Percentiles rank a stretch among this genome's conserved stretches.
Evolutionary conservation across 345 rosid genomes (phyloP).

Genomic region (Camelina hispida): DNA sequence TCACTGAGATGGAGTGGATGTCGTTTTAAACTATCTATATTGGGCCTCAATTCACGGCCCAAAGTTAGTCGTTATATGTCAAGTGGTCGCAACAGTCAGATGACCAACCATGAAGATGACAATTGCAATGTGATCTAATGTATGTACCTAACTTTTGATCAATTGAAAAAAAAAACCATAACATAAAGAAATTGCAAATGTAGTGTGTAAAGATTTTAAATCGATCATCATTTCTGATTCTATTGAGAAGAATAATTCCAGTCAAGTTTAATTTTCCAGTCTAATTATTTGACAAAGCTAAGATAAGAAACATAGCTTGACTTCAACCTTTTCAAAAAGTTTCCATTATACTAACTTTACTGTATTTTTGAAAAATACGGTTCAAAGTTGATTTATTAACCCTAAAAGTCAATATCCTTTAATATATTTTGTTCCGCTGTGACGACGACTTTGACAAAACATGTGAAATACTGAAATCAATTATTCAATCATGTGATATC

Average conservation of each 20-base stretch:
- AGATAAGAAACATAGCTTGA: background rate
- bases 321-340: background rate
- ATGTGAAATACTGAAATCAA: slow-evolving; percentile 24
- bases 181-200: background rate
- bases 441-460: slow-evolving; percentile 24
- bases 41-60: slow-evolving; percentile 7
- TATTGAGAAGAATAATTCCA: background rate
- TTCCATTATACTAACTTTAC: background rate
- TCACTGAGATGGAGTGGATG: background rate
- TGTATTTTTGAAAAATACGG: slow-evolving; percentile 2
- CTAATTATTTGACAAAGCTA: background rate
- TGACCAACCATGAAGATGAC: background rate
- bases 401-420: slow-evolving; percentile 10
- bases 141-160: background rate
- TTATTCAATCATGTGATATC: slow-evolving; percentile 28
- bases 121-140: background rate
- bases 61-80: no score
- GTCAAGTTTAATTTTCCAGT: background rate
- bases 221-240: background rate
- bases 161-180: background rate
- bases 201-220: background rate
- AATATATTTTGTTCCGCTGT: background rate
- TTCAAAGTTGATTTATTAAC: background rate
- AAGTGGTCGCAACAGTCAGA: background rate
- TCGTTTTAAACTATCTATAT: background rate